phyloP scores from a whole-genome alignment of 1,139 yeast species.

The Scheffersomyces insectosa region DNA sequence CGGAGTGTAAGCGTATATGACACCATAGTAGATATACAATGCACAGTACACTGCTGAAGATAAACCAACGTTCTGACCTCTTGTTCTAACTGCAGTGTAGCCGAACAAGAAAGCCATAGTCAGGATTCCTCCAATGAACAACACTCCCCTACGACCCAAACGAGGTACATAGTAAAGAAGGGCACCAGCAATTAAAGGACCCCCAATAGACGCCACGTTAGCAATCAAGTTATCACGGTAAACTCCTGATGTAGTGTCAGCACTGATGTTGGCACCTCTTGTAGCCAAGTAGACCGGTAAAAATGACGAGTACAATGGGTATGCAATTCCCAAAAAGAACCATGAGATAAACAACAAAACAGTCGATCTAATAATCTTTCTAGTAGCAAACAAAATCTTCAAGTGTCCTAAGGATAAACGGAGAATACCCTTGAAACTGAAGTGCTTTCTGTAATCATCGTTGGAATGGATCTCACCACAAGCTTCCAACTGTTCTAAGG shows the following conservation, averaged over 20 bases:
- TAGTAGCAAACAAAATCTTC: constrained; percentile 27
- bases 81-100: constrained; percentile 53
- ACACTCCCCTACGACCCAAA: constrained; percentile 57
- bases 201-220: constrained; percentile 52
- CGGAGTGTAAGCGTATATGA: constrained; percentile 58
- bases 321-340: constrained; percentile 39
- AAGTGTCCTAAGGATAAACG: constrained; percentile 20
- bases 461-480: constrained; percentile 27
- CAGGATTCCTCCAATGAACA: constrained; percentile 52
- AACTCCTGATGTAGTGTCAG: constrained; percentile 33
- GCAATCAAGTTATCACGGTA: constrained; percentile 56
- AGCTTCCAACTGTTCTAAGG: constrained; percentile 26
- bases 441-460: constrained; percentile 14
- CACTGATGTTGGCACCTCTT: constrained; percentile 40
- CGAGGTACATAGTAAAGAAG: constrained; percentile 40
- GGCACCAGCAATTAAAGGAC: constrained; percentile 56
- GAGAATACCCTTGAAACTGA: constrained; percentile 16
- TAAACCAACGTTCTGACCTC: constrained; percentile 53
- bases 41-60: constrained; percentile 52
- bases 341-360: constrained; percentile 32
- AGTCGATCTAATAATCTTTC: constrained; percentile 27
- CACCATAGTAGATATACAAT: constrained; percentile 54
- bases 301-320: constrained; percentile 41
- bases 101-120: constrained; percentile 59
- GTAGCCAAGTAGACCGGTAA: constrained; percentile 39